A percentile compares a stretch with the other conserved stretches of the same genome.
Conservation (phyloP, 805 yeast genomes). For the Saccharomyces kudriavzevii region DNA sequence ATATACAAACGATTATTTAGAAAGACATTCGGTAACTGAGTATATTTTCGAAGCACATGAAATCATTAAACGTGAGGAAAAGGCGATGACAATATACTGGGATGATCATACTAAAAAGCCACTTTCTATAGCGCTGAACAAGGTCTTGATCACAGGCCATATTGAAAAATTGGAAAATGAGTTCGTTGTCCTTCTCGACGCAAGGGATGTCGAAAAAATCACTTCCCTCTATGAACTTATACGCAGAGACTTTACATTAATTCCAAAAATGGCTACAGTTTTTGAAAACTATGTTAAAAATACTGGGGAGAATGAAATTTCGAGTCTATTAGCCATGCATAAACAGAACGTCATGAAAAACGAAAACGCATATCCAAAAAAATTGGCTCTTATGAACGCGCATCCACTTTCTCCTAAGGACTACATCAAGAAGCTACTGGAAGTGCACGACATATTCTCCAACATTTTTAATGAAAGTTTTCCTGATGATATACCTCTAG, state of each 20-base stretch:
- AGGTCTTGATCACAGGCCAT: slow-evolving; percentile 70
- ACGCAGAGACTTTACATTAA: slow-evolving; percentile 68
- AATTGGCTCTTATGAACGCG: slow-evolving; percentile 34
- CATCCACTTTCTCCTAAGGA: slow-evolving; percentile 46
- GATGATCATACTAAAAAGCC: slow-evolving; percentile 79
- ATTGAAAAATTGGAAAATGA: slow-evolving; percentile 69
- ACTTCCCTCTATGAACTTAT: slow-evolving; percentile 69
- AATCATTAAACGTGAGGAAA: slow-evolving; percentile 75
- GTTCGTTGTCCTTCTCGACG: slow-evolving; percentile 66
- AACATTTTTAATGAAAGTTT: slow-evolving; percentile 33
- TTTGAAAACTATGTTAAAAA: slow-evolving; percentile 66
- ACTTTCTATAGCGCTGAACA: slow-evolving; percentile 67
- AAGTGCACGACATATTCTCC: slow-evolving; percentile 56
- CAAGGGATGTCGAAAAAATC: slow-evolving; percentile 51
- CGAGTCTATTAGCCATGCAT: slow-evolving; percentile 17
- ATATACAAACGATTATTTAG: slow-evolving; percentile 61
- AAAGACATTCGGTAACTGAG: slow-evolving; percentile 75
- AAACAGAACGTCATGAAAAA: slow-evolving; percentile 13
- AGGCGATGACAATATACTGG: slow-evolving; percentile 67
- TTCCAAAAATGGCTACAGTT: slow-evolving; percentile 66
- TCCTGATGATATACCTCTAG: slow-evolving; percentile 65
- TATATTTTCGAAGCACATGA: slow-evolving; percentile 81
- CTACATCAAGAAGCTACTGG: slow-evolving; percentile 70
- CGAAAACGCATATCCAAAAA: slow-evolving; percentile 29
- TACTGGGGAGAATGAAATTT: slow-evolving; percentile 40